Conservation (phyloP, 1,284 basidiomycete species). For the Heterobasidion irregulare region DNA sequence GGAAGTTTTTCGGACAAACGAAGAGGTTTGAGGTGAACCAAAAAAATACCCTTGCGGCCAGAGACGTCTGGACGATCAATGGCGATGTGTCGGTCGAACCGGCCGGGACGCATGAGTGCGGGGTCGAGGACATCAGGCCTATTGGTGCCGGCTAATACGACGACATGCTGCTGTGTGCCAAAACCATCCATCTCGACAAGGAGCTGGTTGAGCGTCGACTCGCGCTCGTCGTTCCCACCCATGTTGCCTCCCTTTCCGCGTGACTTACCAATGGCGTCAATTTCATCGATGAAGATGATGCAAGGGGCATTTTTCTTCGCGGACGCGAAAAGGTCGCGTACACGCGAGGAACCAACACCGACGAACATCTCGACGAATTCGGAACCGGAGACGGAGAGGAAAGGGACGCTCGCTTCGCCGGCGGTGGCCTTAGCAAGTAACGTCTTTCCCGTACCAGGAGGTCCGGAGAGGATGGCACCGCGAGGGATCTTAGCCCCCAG, state of each 20-base stretch:
- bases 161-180: slow-evolving; percentile 91
- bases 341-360: slow-evolving; percentile 95
- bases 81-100: slow-evolving; percentile 95
- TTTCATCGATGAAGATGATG: slow-evolving; percentile 98
- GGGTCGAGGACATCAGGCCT: slow-evolving; percentile 93
- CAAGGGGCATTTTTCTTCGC: slow-evolving; percentile 98
- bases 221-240: slow-evolving; percentile 97
- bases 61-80: slow-evolving; percentile 94
- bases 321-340: slow-evolving; percentile 94
- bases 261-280: slow-evolving; percentile 97
- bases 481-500: slow-evolving; percentile 98
- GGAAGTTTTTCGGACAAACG: slow-evolving; percentile 56
- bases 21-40: slow-evolving; percentile 87
- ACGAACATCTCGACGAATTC: slow-evolving; percentile 99
- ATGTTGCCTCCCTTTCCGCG: slow-evolving; percentile 84
- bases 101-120: slow-evolving; percentile 93
- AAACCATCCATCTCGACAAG: slow-evolving; percentile 99
- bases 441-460: slow-evolving; percentile 98
- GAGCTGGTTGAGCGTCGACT: slow-evolving; percentile 96
- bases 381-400: slow-evolving; percentile 96
- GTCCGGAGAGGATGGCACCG: slow-evolving; percentile 95
- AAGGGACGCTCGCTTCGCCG: slow-evolving; percentile 94
- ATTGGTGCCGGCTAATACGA: slow-evolving; percentile 96
- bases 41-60: slow-evolving; percentile 91
- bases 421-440: slow-evolving; percentile 97